phyloP scores from a whole-genome alignment of 2,329 filamentous ascomycete genomes.

The Cladosporium cucumerinum region DNA sequence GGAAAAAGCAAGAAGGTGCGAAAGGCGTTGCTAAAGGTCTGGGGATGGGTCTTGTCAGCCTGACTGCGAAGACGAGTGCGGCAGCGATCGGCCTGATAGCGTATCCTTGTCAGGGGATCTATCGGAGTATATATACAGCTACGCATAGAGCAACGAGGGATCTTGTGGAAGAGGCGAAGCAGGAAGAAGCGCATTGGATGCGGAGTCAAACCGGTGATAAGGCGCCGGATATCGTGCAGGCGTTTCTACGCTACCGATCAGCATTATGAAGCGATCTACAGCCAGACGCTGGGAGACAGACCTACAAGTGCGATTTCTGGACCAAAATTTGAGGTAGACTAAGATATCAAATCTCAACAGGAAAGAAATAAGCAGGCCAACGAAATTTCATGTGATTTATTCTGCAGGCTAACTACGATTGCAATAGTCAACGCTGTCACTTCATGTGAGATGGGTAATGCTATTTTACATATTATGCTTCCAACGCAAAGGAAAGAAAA shows the following conservation, averaged over 20 bases:
- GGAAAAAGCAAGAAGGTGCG: constrained; percentile 10
- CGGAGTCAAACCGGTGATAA: too few relatives aligned
- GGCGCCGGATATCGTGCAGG: not conserved
- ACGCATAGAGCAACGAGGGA: not conserved
- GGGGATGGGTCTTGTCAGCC: constrained; percentile 3
- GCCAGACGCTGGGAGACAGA: too few relatives aligned
- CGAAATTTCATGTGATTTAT: too few relatives aligned
- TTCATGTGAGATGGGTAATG: not conserved
- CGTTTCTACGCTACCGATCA: not conserved
- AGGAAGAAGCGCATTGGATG: not conserved
- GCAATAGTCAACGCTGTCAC: not conserved
- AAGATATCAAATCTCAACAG: too few relatives aligned
- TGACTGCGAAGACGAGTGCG: constrained; percentile 13
- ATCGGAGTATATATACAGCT: constrained; percentile 9
- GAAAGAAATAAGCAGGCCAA: too few relatives aligned
- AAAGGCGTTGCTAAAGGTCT: constrained; percentile 15
- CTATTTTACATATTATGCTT: not conserved
- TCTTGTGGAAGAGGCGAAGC: not conserved
- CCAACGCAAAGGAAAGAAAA: not conserved
- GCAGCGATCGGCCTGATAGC: constrained; percentile 12
- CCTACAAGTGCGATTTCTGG: too few relatives aligned
- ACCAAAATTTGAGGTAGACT: too few relatives aligned
- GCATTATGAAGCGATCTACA: too few relatives aligned
- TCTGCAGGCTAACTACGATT: constrained; percentile 1
- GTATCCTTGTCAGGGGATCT: constrained; percentile 15